A percentile compares a stretch with the other conserved stretches of the same genome.
These are phyloP conservation scores for Adiantum capillusveneris DNA, from an alignment of 75 land plant species.

Conservation along the genomic window DNA sequence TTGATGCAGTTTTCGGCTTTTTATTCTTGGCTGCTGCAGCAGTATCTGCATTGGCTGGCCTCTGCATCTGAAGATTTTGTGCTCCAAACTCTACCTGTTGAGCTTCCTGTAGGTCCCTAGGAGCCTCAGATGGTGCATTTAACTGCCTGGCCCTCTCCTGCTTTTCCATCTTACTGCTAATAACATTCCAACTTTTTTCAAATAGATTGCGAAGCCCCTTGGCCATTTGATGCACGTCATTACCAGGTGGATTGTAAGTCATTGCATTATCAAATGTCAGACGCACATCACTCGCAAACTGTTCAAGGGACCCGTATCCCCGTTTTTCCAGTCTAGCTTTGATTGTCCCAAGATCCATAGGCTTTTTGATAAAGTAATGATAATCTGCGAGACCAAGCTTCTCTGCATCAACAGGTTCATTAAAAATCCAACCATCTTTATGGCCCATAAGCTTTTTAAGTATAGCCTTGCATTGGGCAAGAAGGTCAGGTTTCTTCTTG, in stretches of 20 bases:
- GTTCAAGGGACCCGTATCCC: slow-evolving; percentile 35
- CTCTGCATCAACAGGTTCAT: slow-evolving; percentile 56
- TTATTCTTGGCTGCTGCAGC: neutral
- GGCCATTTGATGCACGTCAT: slow-evolving; percentile 59
- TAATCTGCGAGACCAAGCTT: slow-evolving; percentile 60
- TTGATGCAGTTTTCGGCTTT: too few relatives aligned
- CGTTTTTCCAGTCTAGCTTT: slow-evolving; percentile 35
- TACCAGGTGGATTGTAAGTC: slow-evolving; percentile 58
- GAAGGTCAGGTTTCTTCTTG: neutral
- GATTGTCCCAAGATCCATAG: slow-evolving; percentile 83
- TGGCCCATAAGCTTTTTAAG: slow-evolving; percentile 61
- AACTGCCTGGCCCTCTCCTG: neutral
- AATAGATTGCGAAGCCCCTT: slow-evolving; percentile 36
- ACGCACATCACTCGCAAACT: slow-evolving; percentile 67
- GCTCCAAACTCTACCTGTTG: neutral
- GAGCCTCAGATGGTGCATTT: too few relatives aligned
- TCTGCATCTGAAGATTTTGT: neutral
- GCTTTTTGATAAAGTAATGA: slow-evolving; percentile 41
- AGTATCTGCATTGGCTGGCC: neutral
- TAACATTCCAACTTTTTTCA: slow-evolving; percentile 41
- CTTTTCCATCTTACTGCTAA: slow-evolving; percentile 12
- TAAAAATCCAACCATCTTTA: slow-evolving; percentile 76
- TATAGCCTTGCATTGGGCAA: slow-evolving; percentile 26
- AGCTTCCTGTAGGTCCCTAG: neutral
- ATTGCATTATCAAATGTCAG: slow-evolving; percentile 67